phyloP scores from a whole-genome alignment of 2,329 filamentous ascomycete genomes.

The Phoma herbarum region DNA sequence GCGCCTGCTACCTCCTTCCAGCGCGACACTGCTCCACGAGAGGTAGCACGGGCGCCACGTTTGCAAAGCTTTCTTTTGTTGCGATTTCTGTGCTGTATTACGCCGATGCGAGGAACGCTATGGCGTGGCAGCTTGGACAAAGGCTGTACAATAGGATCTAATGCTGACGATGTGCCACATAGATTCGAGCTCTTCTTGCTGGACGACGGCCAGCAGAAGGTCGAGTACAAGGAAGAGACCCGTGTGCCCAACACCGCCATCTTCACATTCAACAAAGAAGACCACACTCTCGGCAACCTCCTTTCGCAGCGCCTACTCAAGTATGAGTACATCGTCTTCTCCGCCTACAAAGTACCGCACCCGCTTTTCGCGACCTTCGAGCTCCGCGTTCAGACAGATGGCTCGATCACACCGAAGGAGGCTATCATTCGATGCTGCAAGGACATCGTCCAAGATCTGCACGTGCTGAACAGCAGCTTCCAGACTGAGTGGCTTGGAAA shows the following conservation, averaged over 20 bases:
- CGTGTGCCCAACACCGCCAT: conserved; percentile 94
- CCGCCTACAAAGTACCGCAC: conserved; percentile 80
- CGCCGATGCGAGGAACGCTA: neutral
- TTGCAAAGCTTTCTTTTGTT: neutral
- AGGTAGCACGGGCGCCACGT: neutral
- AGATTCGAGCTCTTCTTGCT: conserved; percentile 93
- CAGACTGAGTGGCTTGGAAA: conserved; percentile 73
- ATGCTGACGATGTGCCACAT: conserved; percentile 3
- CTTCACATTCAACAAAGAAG: conserved; percentile 95
- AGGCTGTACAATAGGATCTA: neutral
- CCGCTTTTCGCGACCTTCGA: conserved; percentile 62
- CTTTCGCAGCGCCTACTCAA: conserved; percentile 85
- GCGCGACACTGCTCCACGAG: neutral
- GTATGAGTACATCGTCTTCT: conserved; percentile 84
- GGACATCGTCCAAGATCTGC: conserved; percentile 82
- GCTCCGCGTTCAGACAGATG: conserved; percentile 91
- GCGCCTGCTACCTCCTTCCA: conserved; percentile 2
- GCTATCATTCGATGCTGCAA: conserved; percentile 82
- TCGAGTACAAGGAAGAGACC: conserved; percentile 86
- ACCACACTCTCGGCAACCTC: conserved; percentile 93
- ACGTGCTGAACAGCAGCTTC: conserved; percentile 83
- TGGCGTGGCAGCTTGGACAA: neutral
- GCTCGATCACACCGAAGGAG: conserved; percentile 85
- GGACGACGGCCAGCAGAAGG: conserved; percentile 88
- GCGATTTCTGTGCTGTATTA: neutral